These are phyloP conservation scores for Calcarisporium arbuscula DNA, from an alignment of 2,329 filamentous ascomycete genomes.

Conservation along the genomic window DNA sequence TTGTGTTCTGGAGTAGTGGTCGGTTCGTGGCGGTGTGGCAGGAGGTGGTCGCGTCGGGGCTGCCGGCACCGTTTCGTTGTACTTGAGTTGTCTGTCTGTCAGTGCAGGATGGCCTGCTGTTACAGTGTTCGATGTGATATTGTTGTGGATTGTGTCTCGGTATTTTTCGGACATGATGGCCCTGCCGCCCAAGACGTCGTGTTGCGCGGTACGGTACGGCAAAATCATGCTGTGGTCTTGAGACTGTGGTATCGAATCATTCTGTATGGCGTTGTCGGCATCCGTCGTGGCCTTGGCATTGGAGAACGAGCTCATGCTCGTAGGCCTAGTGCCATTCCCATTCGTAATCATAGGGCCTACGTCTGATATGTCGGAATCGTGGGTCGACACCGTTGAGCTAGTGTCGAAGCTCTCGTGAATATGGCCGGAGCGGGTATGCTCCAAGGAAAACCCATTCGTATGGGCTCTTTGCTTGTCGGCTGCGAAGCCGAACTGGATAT, in stretches of 20 bases:
- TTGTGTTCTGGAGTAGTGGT: slow-evolving; percentile 12
- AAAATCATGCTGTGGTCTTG: slow-evolving; percentile 21
- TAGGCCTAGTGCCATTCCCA: slow-evolving; percentile 33
- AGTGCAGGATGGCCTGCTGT: too few species aligned
- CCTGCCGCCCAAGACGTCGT: too few species aligned
- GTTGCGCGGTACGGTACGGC: slow-evolving; percentile 23
- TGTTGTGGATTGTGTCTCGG: too few species aligned
- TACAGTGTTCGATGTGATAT: too few species aligned
- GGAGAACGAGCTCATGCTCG: slow-evolving; percentile 54
- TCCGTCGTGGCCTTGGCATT: slow-evolving; percentile 48
- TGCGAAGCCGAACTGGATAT: slow-evolving; percentile 28
- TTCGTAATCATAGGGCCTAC: slow-evolving; percentile 34
- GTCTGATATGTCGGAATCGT: slow-evolving; percentile 46
- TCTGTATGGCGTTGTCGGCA: slow-evolving; percentile 21
- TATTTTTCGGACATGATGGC: too few species aligned
- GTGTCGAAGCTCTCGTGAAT: slow-evolving; percentile 49
- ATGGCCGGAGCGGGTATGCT: slow-evolving; percentile 37
- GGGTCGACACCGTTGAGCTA: slow-evolving; percentile 46
- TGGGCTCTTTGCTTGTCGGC: slow-evolving; percentile 25
- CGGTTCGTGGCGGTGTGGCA: background rate
- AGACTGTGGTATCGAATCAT: slow-evolving; percentile 16
- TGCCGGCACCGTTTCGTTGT: too few species aligned
- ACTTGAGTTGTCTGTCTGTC: too few species aligned
- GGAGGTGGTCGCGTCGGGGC: too few species aligned
- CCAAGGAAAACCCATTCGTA: slow-evolving; percentile 30